Evolutionary conservation across 1,284 basidiomycete genomes (phyloP), one percentile per base, ranked within the genome.

Genomic region (Jaminaea rosea): DNA sequence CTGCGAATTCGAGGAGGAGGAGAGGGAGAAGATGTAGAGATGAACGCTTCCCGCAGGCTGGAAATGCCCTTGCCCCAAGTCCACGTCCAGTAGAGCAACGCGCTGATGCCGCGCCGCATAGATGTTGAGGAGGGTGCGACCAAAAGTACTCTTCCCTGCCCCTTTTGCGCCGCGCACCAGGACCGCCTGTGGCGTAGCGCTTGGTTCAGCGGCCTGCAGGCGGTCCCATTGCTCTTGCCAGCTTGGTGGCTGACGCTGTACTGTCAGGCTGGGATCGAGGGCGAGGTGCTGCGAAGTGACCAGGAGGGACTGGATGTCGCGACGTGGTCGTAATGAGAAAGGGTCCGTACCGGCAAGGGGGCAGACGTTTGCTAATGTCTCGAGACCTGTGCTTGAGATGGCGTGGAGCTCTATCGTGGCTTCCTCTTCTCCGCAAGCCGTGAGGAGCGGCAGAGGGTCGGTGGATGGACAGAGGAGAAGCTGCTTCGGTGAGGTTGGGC

Each of bases 21-120:
- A 8, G 31, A 47, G 32, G 10, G 53, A 50, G 8, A 94, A 63
- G 0, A 96, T 59, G 69, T 85, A 85, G 44, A 98, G 75, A 0
- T 88, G 82, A 2, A 96, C 85, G 73, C 87, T 80, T 0, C 91
- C 92, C 0, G 85, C 84, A 2, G 88, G 85, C 0, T 86, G 86
- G 71, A 97, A 94, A 74, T 97, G 91, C 7, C 88, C 86, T 75
- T 98, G 93, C 9, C 93, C 93, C 2, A 90, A 65, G 75, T 97
- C 93, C 52, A 87, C 87, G 69, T 97, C 92, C 5, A 98, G 80
- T 73, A 83, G 94, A 0, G 89, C 90, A 2, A 96, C 88, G 10
- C 87, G 73, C 19, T 96, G 76, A n/a, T n/a, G n/a, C n/a, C n/a
- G n/a, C n/a, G n/a, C n/a, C n/a, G n/a, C n/a, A n/a, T n/a, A n/a